phyloP scores from a whole-genome alignment of 129 eudicot genomes.

The Flaveria bidentis region DNA sequence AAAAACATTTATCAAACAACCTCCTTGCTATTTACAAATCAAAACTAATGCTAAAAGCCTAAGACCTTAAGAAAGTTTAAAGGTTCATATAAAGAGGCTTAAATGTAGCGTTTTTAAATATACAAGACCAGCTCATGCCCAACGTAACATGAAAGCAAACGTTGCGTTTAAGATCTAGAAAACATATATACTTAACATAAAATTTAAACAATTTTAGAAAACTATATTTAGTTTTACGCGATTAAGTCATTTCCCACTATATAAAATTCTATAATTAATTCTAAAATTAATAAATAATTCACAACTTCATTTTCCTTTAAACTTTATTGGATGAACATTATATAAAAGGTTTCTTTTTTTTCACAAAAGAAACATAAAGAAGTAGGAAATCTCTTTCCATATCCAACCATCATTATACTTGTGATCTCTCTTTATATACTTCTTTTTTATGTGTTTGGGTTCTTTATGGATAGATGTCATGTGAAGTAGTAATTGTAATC shows the following conservation, averaged over 20 bases:
- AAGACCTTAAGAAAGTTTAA: background rate
- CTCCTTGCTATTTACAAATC: too few species aligned
- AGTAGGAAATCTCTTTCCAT: background rate
- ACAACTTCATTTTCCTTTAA: background rate
- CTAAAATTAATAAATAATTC: background rate
- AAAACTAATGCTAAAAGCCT: too few species aligned
- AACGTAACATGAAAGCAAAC: too few species aligned
- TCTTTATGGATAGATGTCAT: conserved; percentile 30
- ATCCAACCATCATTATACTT: conserved; percentile 16
- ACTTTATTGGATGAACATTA: background rate
- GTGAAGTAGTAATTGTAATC: conserved; percentile 43
- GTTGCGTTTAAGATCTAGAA: too few species aligned
- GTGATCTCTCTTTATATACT: conserved; percentile 15
- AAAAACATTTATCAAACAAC: too few species aligned
- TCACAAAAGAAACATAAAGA: conserved; percentile 1
- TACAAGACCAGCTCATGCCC: too few species aligned
- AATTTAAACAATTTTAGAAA: too few species aligned
- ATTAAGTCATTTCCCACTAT: too few species aligned
- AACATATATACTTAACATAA: too few species aligned
- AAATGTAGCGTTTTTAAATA: too few species aligned
- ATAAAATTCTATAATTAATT: background rate
- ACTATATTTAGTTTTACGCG: too few species aligned
- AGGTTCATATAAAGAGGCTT: too few species aligned
- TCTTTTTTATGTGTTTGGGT: background rate
- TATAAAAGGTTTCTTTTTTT: background rate